Evolutionary conservation across 768 basidiomycete species (phyloP).

Genomic region (Tulasnella sp.): DNA sequence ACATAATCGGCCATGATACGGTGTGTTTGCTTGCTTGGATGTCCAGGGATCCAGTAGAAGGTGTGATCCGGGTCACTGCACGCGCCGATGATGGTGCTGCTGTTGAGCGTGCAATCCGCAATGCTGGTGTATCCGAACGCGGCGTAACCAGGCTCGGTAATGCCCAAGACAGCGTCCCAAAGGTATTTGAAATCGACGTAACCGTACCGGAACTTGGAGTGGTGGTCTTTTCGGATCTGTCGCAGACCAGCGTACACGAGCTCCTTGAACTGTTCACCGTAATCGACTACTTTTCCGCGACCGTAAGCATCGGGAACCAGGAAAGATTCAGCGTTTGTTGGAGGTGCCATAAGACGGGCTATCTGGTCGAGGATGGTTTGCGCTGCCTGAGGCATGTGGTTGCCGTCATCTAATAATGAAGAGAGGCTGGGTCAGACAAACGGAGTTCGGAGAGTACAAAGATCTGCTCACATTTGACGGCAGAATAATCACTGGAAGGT

Average conservation of each 20-base stretch:
- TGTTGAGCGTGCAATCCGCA: constrained; percentile 44
- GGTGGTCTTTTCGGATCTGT: not conserved
- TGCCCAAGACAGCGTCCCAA: constrained; percentile 47
- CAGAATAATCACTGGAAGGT: constrained; percentile 57
- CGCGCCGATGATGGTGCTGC: constrained; percentile 31
- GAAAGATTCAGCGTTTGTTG: constrained; percentile 57
- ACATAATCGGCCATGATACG: constrained; percentile 24
- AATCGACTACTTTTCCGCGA: constrained; percentile 48
- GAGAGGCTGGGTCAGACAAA: constrained; percentile 44
- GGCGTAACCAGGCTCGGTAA: constrained; percentile 48
- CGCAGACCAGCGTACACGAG: constrained; percentile 51
- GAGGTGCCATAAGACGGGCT: constrained; percentile 51
- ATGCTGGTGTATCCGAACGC: constrained; percentile 56
- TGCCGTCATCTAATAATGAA: constrained; percentile 16
- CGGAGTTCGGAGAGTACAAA: not conserved
- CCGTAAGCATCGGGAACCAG: constrained; percentile 57
- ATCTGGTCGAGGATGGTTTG: constrained; percentile 51
- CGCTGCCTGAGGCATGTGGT: constrained; percentile 35
- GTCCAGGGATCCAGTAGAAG: constrained; percentile 57
- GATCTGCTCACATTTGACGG: not conserved
- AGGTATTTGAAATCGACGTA: constrained; percentile 18
- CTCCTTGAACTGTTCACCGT: constrained; percentile 55
- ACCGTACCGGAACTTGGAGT: constrained; percentile 18
- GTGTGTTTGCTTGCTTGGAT: constrained; percentile 14
- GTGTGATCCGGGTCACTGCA: constrained; percentile 48